These are phyloP conservation scores for Fusarium sp. DNA, from an alignment of 2,329 filamentous ascomycete genomes.

Conservation along the genomic window DNA sequence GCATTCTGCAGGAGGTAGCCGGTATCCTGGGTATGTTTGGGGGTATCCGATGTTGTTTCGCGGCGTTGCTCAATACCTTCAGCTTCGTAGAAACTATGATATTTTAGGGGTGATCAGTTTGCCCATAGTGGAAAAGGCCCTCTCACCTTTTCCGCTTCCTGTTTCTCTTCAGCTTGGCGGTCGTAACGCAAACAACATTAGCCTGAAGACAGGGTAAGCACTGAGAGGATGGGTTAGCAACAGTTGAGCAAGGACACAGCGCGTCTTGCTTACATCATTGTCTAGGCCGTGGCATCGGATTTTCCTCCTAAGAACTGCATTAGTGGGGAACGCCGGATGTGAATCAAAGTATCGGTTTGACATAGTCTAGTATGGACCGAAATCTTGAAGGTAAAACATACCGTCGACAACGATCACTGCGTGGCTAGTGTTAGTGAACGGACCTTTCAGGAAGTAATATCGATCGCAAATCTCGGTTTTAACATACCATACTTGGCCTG, in stretches of 20 bases:
- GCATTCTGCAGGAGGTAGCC: neutral
- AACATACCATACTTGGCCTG: slow-evolving; percentile 29
- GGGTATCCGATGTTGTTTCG: neutral
- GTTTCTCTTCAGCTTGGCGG: slow-evolving; percentile 27
- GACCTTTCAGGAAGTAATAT: neutral
- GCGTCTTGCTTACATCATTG: slow-evolving; percentile 5
- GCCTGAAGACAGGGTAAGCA: slow-evolving; percentile 18
- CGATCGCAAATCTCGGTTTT: neutral
- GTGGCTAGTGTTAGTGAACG: neutral
- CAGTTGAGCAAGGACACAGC: neutral
- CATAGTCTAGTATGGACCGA: neutral
- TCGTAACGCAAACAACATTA: slow-evolving; percentile 16
- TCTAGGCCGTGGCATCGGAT: slow-evolving; percentile 29
- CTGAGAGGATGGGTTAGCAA: neutral
- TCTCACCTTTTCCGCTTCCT: slow-evolving; percentile 22
- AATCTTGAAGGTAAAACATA: neutral
- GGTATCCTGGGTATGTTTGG: neutral
- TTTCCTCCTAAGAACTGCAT: slow-evolving; percentile 14
- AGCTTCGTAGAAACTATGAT: slow-evolving; percentile 19
- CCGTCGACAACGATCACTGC: slow-evolving; percentile 35
- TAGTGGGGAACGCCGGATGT: neutral
- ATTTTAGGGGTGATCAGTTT: neutral
- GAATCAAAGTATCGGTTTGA: neutral
- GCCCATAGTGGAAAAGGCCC: fast-evolving
- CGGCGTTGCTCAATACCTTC: slow-evolving; percentile 24